These are phyloP conservation scores for Penicillium coffeae DNA, from an alignment of 495 filamentous ascomycete genomes.

Conservation along the genomic window DNA sequence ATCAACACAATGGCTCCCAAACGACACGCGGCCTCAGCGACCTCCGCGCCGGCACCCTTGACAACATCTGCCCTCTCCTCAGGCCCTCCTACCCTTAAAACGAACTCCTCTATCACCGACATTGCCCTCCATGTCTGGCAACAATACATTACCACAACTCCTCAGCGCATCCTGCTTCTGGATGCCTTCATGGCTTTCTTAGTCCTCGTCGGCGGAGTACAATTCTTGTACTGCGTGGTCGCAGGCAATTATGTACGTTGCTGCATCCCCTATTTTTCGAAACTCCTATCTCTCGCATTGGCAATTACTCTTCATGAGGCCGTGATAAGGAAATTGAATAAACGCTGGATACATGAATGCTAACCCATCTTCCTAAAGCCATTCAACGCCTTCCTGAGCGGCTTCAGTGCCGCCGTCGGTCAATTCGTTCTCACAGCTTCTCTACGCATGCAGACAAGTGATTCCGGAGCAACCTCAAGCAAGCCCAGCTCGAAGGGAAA, in stretches of 20 bases:
- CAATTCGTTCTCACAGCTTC: constrained; percentile 93
- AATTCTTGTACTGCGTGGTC: constrained; percentile 90
- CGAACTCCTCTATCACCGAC: constrained; percentile 47
- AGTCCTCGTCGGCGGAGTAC: constrained; percentile 76
- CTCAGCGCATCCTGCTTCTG: constrained; percentile 87
- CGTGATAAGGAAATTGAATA: no score
- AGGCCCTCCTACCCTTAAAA: constrained; percentile 35
- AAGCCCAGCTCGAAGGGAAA: constrained; percentile 34
- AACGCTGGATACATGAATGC: background rate
- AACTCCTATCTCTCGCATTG: no score
- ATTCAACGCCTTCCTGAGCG: constrained; percentile 96
- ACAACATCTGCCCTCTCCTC: constrained; percentile 43
- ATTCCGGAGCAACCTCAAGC: constrained; percentile 8
- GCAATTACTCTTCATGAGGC: no score
- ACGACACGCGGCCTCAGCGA: constrained; percentile 40
- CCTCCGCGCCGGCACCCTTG: constrained; percentile 29
- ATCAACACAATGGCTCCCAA: constrained; percentile 46
- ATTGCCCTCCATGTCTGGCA: constrained; percentile 58
- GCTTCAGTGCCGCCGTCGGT: constrained; percentile 91
- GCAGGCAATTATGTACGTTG: constrained; percentile 86
- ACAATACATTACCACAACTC: constrained; percentile 72
- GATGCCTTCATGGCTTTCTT: constrained; percentile 92
- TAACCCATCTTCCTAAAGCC: background rate
- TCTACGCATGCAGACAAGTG: constrained; percentile 84
- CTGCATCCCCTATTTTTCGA: no score